Percentiles rank a stretch among this genome's conserved stretches.
Conservation (phyloP, 108 stramenopile genomes). For the Fragilaria radians region DNA sequence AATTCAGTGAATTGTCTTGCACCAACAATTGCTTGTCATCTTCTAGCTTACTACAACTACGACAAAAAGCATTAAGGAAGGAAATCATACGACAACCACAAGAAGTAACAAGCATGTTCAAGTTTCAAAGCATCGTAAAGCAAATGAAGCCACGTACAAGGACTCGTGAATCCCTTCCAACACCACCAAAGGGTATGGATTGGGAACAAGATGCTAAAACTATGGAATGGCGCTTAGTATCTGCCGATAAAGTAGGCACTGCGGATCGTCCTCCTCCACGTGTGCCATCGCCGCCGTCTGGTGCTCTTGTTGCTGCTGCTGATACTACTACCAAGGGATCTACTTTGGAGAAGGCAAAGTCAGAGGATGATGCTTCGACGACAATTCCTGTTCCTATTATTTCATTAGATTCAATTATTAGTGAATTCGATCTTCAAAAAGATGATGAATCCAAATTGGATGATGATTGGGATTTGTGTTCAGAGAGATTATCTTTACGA, state of each 20-base stretch:
- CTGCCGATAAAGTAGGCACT: background rate
- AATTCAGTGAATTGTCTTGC: too few relatives aligned
- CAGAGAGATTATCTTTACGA: slow-evolving; percentile 15
- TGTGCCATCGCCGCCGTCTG: background rate
- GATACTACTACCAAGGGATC: too few relatives aligned
- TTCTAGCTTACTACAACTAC: too few relatives aligned
- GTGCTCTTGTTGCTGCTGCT: too few relatives aligned
- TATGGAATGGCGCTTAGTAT: slow-evolving; percentile 14
- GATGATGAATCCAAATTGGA: too few relatives aligned
- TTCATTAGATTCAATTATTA: background rate
- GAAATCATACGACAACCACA: too few relatives aligned
- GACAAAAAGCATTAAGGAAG: too few relatives aligned
- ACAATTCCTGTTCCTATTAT: background rate
- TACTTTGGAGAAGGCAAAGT: too few relatives aligned
- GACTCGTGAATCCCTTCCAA: slow-evolving; percentile 8
- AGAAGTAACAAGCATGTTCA: background rate
- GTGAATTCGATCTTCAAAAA: background rate
- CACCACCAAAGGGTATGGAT: slow-evolving; percentile 10
- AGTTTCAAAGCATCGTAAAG: background rate
- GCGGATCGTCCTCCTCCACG: background rate
- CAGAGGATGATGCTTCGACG: too few relatives aligned
- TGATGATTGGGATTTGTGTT: slow-evolving; percentile 32
- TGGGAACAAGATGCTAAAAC: slow-evolving; percentile 10
- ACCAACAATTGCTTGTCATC: too few relatives aligned
- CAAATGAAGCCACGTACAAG: background rate